Base-by-base conservation (phyloP, 495 filamentous ascomycete genomes). In the Penicillium coffeae region DNA sequence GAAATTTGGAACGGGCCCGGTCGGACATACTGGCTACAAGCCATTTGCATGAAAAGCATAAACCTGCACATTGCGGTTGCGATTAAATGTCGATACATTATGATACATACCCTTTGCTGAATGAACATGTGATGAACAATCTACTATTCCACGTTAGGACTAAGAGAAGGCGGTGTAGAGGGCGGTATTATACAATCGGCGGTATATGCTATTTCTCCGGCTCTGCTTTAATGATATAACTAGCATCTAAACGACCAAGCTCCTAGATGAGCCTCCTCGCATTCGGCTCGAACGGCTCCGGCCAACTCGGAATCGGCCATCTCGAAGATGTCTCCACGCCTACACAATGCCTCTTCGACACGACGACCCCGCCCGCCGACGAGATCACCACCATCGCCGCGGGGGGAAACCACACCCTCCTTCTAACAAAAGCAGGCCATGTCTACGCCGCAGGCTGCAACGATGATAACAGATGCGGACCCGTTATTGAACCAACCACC, bases 241-340 rank as follows among this genome's bases (percentile, higher is more conserved):
- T n/a, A n/a, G n/a, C n/a, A n/a, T n/a, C n/a, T n/a, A n/a, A 33
- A 12, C 4, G 7, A 20, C 3, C 33, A 50, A 45, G 1, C 2
- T 42, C 33, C 25, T 22, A 16, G 2, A 45, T 74, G 69, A 68
- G 60, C 38, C 71, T 96, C 36, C 89, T 83, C 60, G 83, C 90
- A n/a, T 82, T 96, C 53, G 93, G 93, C 27, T 96, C 92, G 21
- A 98, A 96, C 65, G 84, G 87, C 32, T 87, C 83, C 6, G 88
- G 89, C 43, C 93, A 98, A 62, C 78, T 98, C 30, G 89, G 86
- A 30, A 74, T 96, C 38, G 81, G 81, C 18, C 86, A 91, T 65
- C 74, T 68, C 37, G 76, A 89, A 50, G 90, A 95, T 63, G 79
- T 86, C 10, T 84, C 83, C 3, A 65, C 71, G 0, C 89, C 90